Conservation (phyloP, 176 grass and related monocot genomes). For the Zea luxurians region DNA sequence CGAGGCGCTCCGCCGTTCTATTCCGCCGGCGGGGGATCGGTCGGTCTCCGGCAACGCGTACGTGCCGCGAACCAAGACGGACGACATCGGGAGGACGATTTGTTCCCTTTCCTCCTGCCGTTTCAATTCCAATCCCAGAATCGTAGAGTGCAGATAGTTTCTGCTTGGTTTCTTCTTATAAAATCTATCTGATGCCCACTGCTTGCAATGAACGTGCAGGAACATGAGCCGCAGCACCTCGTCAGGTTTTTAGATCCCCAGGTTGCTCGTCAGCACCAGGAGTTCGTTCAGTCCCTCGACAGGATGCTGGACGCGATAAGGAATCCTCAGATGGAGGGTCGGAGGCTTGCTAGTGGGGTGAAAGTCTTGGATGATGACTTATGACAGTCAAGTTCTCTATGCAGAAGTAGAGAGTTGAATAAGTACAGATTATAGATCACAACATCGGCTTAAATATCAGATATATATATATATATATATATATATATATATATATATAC, state of each 20-base stretch:
- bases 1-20: not conserved
- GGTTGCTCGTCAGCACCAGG: constrained; percentile 30
- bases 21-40: not conserved
- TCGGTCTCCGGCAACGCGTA: not conserved
- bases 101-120: not conserved
- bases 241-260: constrained; percentile 44
- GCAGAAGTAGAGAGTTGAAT: too few relatives aligned
- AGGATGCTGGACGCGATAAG: too few relatives aligned
- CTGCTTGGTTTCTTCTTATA: not conserved
- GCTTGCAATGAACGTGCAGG: constrained; percentile 27
- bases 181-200: not conserved
- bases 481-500: too few relatives aligned
- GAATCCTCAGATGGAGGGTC: too few relatives aligned
- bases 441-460: not conserved
- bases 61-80: not conserved
- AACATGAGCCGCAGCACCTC: constrained; percentile 9
- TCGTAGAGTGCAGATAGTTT: too few relatives aligned
- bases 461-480: not conserved
- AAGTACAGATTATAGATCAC: not conserved
- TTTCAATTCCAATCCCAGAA: too few relatives aligned
- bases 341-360: too few relatives aligned
- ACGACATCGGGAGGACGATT: constrained; percentile 29
- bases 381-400: too few relatives aligned
- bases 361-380: too few relatives aligned
- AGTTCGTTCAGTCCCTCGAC: constrained; percentile 30